Conservation (phyloP, 345 rosid genomes). For the Hibiscus syriacus region DNA sequence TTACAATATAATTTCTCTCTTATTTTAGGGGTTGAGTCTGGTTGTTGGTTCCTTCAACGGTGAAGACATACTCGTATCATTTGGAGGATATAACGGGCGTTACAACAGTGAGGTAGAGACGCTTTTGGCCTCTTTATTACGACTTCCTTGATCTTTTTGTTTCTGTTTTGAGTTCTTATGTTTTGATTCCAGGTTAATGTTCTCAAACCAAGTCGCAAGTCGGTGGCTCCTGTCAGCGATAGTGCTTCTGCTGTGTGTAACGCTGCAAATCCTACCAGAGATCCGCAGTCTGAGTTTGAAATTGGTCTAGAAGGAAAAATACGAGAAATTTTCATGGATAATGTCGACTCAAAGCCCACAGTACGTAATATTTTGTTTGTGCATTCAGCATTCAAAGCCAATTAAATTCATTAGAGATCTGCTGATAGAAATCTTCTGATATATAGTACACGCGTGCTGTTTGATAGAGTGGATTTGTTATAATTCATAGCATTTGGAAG, state of each 20-base stretch:
- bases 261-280: constrained; percentile 64
- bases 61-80: constrained; percentile 78
- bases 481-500: neutral
- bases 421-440: too few relatives aligned
- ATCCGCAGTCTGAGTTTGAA: constrained; percentile 74
- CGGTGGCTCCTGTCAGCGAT: constrained; percentile 56
- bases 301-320: constrained; percentile 73
- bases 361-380: neutral
- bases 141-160: neutral
- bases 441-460: neutral
- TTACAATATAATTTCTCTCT: neutral
- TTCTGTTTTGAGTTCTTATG: neutral
- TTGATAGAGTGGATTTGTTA: neutral
- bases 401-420: neutral
- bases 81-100: constrained; percentile 96
- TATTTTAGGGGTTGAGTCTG: constrained; percentile 80
- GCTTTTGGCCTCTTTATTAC: constrained; percentile 7
- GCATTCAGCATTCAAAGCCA: neutral
- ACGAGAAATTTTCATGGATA: constrained; percentile 80
- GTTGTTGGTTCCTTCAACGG: constrained; percentile 72
- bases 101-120: constrained; percentile 76
- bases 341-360: constrained; percentile 34
- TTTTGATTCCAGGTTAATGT: constrained; percentile 53
- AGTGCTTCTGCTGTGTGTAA: constrained; percentile 71
- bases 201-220: constrained; percentile 93